Percentiles rank a stretch among this genome's conserved stretches.
phyloP scores from a whole-genome alignment of 1,284 basidiomycete species.

The Cystobasidium slooffiae region DNA sequence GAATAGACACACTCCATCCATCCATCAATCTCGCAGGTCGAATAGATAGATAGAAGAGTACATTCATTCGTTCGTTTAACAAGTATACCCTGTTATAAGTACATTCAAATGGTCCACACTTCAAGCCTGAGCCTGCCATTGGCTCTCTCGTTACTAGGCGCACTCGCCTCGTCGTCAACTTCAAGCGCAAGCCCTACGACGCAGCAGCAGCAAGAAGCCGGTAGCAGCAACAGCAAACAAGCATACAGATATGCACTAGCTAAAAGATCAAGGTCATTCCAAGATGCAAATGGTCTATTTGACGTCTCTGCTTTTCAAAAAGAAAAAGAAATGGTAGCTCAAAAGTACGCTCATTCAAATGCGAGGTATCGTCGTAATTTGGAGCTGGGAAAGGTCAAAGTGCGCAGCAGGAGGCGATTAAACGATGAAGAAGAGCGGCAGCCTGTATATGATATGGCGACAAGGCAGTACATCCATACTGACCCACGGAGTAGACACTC shows the following conservation, averaged over 20 bases:
- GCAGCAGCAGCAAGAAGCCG: neutral
- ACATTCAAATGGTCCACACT: neutral
- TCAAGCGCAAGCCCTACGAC: conserved; percentile 11
- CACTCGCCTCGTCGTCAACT: neutral
- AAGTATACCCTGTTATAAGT: no score
- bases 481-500: neutral
- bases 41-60: no score
- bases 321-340: conserved; percentile 32
- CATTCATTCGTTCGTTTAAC: no score
- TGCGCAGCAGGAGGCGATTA: conserved; percentile 1
- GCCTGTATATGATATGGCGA: conserved; percentile 24
- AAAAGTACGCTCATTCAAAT: conserved; percentile 37
- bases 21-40: no score
- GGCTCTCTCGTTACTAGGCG: neutral
- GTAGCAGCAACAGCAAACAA: neutral
- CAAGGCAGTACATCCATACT: conserved; percentile 3
- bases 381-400: conserved; percentile 14
- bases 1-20: no score
- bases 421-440: neutral
- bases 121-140: neutral
- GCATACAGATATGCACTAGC: conserved; percentile 4
- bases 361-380: conserved; percentile 40
- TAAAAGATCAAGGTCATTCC: conserved; percentile 25
- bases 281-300: conserved; percentile 38
- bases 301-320: conserved; percentile 19